Percentiles rank a stretch among this genome's conserved stretches.
Evolutionary conservation across 129 eudicot genomes (phyloP).

Genomic region (Heracleum sosnowskyi): DNA sequence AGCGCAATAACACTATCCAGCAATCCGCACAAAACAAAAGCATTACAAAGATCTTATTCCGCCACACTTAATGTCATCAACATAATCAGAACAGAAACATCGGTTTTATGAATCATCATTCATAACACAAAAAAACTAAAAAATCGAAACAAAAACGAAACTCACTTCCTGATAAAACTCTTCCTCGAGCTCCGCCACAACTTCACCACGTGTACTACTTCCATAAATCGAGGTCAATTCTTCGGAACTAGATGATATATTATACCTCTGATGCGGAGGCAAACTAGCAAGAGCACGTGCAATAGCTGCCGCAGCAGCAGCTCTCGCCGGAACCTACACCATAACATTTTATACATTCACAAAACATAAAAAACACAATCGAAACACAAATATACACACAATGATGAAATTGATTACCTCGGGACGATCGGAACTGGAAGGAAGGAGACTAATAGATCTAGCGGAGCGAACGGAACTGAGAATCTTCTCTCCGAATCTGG

Average conservation of each 20-base stretch:
- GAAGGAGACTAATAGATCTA: slow-evolving; percentile 56
- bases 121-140: not conserved
- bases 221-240: slow-evolving; percentile 85
- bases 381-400: not conserved
- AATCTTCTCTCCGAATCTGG: slow-evolving; percentile 84
- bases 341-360: not conserved
- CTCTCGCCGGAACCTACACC: slow-evolving; percentile 84
- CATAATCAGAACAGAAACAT: not conserved
- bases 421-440: slow-evolving; percentile 68
- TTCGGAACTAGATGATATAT: slow-evolving; percentile 79
- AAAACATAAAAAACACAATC: not conserved
- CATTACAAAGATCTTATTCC: not conserved
- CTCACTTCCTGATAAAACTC: slow-evolving; percentile 88
- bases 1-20: not conserved
- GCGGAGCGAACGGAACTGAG: slow-evolving; percentile 89
- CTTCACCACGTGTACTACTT: slow-evolving; percentile 48
- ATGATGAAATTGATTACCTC: slow-evolving; percentile 35
- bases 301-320: slow-evolving; percentile 93
- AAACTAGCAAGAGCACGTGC: slow-evolving; percentile 93
- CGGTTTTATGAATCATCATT: not conserved
- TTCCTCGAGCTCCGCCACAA: slow-evolving; percentile 74
- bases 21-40: not conserved
- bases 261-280: slow-evolving; percentile 78
- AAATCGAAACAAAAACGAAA: slow-evolving; percentile 8
- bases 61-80: not conserved